Base-by-base conservation (phyloP, 306 rosid genomes). In the Trifolium subterraneum region DNA sequence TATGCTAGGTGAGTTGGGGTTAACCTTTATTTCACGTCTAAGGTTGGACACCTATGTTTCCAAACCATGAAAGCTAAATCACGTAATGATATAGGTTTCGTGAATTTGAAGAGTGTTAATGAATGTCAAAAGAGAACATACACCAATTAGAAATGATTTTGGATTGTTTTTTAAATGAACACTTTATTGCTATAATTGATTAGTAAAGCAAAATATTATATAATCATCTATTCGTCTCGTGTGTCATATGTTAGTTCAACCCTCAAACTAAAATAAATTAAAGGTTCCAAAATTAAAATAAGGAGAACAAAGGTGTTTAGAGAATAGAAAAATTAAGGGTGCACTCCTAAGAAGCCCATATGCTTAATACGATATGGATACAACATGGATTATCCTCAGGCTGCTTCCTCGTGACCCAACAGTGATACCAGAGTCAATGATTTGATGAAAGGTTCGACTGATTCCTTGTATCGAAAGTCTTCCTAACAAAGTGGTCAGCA, bases 91-190 rank as follows among this genome's bases (percentile, higher is more conserved):
- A 58, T 74, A 56, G 15, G 75, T 38, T 35, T 48, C 39, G 56
- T 22, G 45, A 70, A 47, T 11, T 69, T 60, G 59, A 69, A 60
- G 67, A 35, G 19, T 54, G 42, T 60, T 77, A 60, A 69, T 69
- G 64, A 76, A 73, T 66, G 70, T 78, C 88, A 81, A 84, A 41
- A 38, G 51, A 27, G 39, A 45, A 38, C 66, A 78, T 78, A 73
- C 36, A 69, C 74, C 80, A 60, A 60, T 16, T 58, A 10, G 19
- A 72, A 78, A 75, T 82, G 61, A 72, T 72, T 68, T 72, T 56
- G 10, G 18, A 6, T 81, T 82, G 72, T 61, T 81, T 67, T 55
- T 62, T 50, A 67, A 69, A 69, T 68, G 54, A 72, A 64, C 71
- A 14, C 70, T 47, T 78, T 79, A 69, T 79, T 44, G 73, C 50